Base-by-base conservation (phyloP, 2,329 filamentous ascomycete genomes). In the Arthroderma sp. region DNA sequence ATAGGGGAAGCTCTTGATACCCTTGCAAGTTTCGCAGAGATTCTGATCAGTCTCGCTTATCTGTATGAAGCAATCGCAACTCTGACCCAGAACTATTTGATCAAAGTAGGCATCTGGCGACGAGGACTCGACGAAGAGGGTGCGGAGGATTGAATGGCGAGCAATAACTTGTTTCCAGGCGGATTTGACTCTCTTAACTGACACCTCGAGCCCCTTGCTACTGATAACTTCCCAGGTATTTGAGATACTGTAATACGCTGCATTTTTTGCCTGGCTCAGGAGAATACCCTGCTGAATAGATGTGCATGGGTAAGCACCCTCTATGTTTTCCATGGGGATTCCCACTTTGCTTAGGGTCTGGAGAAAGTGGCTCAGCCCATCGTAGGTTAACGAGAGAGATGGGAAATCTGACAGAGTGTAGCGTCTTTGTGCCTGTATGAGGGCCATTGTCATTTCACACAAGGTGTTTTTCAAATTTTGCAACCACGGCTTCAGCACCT, bases 241-340 rank as follows among this genome's bases (percentile, higher is more conserved):
- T n/a, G 7, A 11, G n/a, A 30, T 40, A 29, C 27, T n/a, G n/a
- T 46, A 46, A 4, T n/a, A 29, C 3, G 11, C 38, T 9, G 33
- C 30, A 10, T 37, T 34, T 29, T 40, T 46, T 9, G 36, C 33
- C 27, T 36, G 27, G 30, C 38, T 41, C 6, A 46, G 9, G 4
- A 41, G 29, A 22, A 46, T 46, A 11, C 45, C 45, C 8, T 43
- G 29, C 31, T 47, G 45, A 8, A 47, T 34, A 6, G 40, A 30
- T 10, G 40, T 33, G 31, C 45, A 47, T 9, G 45, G 41, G 29
- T 47, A 47, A 10, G 44, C 32, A 40, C 44, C 45, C 30, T 47
- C 45, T n/a, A 47, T 37, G 4, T 34, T 30, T 10, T 32, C 28
- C 11, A 36, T 15, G 7, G 32, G n/a, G 5, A 43, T 5, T 6